Evolutionary conservation across 163 green algal genomes (phyloP).

Genomic region (Chlamydomonas reinhardtii): DNA sequence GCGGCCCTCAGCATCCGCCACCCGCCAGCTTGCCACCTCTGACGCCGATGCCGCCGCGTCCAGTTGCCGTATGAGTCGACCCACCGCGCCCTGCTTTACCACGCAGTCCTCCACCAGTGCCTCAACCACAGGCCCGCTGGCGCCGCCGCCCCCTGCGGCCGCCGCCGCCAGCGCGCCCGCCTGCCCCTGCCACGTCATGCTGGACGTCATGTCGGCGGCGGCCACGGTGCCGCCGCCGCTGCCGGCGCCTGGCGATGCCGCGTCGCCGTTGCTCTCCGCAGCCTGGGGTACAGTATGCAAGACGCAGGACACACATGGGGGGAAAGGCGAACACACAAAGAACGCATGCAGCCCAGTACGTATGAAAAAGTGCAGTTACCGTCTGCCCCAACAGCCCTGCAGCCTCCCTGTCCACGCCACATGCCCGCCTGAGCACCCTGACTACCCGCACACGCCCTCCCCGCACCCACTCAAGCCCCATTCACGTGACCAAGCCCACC

Average conservation of each 20-base stretch:
- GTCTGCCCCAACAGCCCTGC: no score
- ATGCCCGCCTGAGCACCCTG: no score
- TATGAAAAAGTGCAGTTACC: no score
- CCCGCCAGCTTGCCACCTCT: conserved; percentile 55
- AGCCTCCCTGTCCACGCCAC: no score
- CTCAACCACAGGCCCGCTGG: conserved; percentile 20
- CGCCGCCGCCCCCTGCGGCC: neutral
- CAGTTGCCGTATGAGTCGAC: conserved; percentile 47
- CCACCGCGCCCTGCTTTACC: conserved; percentile 45
- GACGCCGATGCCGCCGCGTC: conserved; percentile 47
- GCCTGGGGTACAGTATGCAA: no score
- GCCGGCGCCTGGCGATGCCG: neutral
- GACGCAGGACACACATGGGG: no score
- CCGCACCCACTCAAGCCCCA: no score
- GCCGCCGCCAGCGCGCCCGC: neutral
- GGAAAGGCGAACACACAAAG: no score
- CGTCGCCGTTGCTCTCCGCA: no score
- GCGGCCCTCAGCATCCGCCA: conserved; percentile 55
- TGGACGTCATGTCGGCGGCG: no score
- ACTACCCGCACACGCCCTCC: no score
- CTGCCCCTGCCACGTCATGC: neutral
- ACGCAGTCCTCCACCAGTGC: conserved; percentile 54
- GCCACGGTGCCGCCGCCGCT: neutral
- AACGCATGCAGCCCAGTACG: no score
- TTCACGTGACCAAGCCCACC: neutral